phyloP scores from a whole-genome alignment of 1,284 basidiomycete species.

The Cutaneotrichosporon daszewskae region DNA sequence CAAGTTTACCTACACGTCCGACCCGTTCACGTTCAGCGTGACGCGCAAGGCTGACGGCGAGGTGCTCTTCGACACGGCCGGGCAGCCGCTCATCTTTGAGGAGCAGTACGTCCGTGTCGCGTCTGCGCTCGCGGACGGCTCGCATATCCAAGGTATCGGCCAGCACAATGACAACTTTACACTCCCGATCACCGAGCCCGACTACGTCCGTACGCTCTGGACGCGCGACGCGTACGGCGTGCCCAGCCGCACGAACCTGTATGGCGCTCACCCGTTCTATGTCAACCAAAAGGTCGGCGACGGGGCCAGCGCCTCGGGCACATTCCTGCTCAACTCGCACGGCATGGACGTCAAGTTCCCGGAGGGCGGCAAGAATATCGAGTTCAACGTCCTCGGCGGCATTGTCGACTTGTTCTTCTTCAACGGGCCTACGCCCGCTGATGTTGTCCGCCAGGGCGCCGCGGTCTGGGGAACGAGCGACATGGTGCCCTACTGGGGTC shows the following conservation, averaged over 20 bases:
- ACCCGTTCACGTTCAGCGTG: constrained; percentile 73
- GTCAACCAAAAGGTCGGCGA: constrained; percentile 14
- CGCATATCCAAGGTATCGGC: constrained; percentile 72
- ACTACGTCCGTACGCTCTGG: constrained; percentile 28
- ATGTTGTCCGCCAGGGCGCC: constrained; percentile 12
- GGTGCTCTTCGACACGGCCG: constrained; percentile 63
- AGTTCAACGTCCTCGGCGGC: constrained; percentile 29
- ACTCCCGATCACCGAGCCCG: constrained; percentile 53
- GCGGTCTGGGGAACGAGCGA: constrained; percentile 24
- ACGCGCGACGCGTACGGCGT: constrained; percentile 18
- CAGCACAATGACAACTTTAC: constrained; percentile 46
- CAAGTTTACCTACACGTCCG: constrained; percentile 59
- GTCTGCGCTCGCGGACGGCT: constrained; percentile 39
- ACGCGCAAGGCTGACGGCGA: constrained; percentile 54
- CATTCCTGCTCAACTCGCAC: constrained; percentile 34
- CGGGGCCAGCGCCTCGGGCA: constrained; percentile 45
- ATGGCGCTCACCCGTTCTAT: constrained; percentile 31
- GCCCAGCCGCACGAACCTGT: constrained; percentile 26
- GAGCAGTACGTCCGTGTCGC: constrained; percentile 67
- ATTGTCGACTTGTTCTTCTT: constrained; percentile 30
- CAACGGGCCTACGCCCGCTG: constrained; percentile 16
- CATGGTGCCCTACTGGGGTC: constrained; percentile 23
- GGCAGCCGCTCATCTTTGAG: constrained; percentile 65
- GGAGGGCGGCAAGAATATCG: constrained; percentile 17
- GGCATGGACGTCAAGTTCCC: constrained; percentile 34